phyloP scores from a whole-genome alignment of 75 land plant species.

The Cupressus sempervirens region DNA sequence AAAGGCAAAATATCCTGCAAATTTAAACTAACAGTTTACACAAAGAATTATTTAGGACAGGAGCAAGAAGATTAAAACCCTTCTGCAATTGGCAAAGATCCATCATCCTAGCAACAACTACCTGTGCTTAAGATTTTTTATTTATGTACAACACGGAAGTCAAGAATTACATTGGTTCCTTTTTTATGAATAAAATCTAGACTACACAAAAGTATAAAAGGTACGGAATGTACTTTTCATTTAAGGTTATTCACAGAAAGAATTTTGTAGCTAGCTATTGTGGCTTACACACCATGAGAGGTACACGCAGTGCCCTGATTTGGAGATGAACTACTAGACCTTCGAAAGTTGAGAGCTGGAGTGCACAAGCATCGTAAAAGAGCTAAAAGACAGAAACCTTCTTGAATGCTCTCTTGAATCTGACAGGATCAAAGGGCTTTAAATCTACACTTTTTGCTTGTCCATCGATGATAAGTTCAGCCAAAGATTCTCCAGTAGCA shows the following conservation, averaged over 20 bases:
- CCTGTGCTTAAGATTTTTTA: not conserved
- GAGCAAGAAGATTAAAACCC: not conserved
- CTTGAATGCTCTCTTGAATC: conserved; percentile 30
- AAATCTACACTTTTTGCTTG: conserved; percentile 53
- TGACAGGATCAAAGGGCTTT: conserved; percentile 61
- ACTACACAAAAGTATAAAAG: not conserved
- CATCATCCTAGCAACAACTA: not conserved
- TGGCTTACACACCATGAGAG: not conserved
- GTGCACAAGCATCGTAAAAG: not conserved
- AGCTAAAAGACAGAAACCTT: not conserved
- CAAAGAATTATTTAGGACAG: not conserved
- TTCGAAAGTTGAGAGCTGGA: not conserved
- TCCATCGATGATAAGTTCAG: conserved; percentile 84
- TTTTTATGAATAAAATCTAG: not conserved
- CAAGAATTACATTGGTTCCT: not conserved
- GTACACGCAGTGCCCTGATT: not conserved
- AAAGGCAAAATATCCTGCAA: not conserved
- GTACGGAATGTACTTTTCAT: not conserved
- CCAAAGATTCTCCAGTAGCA: conserved; percentile 81
- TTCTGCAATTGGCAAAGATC: not conserved
- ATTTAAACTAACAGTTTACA: not conserved
- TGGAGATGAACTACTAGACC: not conserved
- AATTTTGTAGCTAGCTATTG: not conserved
- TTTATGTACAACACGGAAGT: not conserved
- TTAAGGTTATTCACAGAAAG: not conserved